phyloP scores from a whole-genome alignment of 208 protist species.

The Phytomonas serpens region DNA sequence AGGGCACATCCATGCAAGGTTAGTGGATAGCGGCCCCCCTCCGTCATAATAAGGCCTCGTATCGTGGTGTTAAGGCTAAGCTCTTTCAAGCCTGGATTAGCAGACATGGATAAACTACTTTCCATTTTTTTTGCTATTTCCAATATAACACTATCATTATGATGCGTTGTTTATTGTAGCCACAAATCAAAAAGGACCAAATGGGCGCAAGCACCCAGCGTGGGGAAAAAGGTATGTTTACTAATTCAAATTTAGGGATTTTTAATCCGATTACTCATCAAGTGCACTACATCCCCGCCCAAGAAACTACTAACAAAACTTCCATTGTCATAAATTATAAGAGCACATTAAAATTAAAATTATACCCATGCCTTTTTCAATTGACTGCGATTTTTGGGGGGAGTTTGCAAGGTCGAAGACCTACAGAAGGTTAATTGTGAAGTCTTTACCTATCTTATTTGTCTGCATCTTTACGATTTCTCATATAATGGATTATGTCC shows the following conservation, averaged over 20 bases:
- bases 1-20: slow-evolving; percentile 45
- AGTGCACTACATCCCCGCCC: neutral
- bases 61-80: neutral
- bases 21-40: slow-evolving; percentile 12
- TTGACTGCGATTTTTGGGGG: neutral
- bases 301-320: neutral
- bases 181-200: neutral
- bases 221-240: neutral
- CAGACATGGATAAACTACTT: slow-evolving; percentile 4
- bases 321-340: neutral
- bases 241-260: neutral
- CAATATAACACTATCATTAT: neutral
- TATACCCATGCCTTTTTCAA: neutral
- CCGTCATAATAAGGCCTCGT: neutral
- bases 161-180: neutral
- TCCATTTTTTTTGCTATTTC: slow-evolving; percentile 9
- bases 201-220: neutral
- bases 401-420: neutral
- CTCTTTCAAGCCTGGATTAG: neutral
- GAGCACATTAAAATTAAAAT: neutral
- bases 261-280: neutral
- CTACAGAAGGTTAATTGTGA: neutral
- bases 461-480: neutral
- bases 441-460: neutral
- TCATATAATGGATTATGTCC: neutral